phyloP scores from a whole-genome alignment of 257 asterid genomes.

The Gentiana straminea region DNA sequence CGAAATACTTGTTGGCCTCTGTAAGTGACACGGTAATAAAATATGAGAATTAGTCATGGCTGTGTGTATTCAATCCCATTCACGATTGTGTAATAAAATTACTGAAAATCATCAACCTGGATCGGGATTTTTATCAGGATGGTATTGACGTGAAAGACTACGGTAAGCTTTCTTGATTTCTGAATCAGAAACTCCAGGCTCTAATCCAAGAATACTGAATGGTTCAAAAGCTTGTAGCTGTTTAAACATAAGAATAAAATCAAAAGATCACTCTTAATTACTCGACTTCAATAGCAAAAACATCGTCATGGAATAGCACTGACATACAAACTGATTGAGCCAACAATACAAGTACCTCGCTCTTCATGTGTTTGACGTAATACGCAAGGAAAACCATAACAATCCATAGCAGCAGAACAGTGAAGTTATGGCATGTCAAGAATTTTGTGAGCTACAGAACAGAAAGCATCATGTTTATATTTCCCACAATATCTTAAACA shows the following conservation, averaged over 20 bases:
- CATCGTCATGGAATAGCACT: not conserved
- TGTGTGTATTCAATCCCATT: slow-evolving; percentile 1
- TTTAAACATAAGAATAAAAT: slow-evolving; percentile 8
- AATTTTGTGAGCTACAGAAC: slow-evolving; percentile 46
- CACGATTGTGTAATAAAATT: slow-evolving; percentile 7
- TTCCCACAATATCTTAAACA: not conserved
- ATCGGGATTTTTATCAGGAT: slow-evolving; percentile 96
- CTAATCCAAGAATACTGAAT: slow-evolving; percentile 81
- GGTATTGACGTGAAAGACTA: slow-evolving; percentile 82
- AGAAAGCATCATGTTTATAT: slow-evolving; percentile 7
- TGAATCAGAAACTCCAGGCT: slow-evolving; percentile 78
- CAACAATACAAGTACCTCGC: slow-evolving; percentile 44
- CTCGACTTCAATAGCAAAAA: too few species aligned
- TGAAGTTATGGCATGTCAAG: slow-evolving; percentile 65
- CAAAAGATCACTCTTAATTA: not conserved
- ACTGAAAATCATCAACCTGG: slow-evolving; percentile 45
- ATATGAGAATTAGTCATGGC: slow-evolving; percentile 7
- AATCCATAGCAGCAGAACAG: slow-evolving; percentile 76
- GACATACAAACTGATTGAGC: slow-evolving; percentile 3
- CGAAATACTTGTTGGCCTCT: slow-evolving; percentile 84
- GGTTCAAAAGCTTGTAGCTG: slow-evolving; percentile 91
- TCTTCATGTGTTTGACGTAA: slow-evolving; percentile 54
- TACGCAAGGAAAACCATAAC: slow-evolving; percentile 52
- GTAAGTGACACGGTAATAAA: slow-evolving; percentile 21
- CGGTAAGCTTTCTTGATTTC: slow-evolving; percentile 93